Base-by-base conservation (phyloP, 1,284 basidiomycete species). In the Ustilago bromivora region DNA sequence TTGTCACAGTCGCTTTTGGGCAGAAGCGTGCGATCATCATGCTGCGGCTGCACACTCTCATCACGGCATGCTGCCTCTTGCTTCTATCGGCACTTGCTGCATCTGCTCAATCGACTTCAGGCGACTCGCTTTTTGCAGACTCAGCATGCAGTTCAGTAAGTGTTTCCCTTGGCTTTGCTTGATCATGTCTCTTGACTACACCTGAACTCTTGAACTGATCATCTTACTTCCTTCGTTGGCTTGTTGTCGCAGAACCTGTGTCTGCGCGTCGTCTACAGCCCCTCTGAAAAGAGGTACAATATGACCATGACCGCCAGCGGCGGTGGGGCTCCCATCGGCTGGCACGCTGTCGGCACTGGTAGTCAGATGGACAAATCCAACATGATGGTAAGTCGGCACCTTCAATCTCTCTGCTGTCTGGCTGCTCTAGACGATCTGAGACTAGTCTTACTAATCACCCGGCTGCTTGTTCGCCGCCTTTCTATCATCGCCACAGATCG, bases 401-500 rank as follows among this genome's bases (percentile, higher is more conserved):
- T 11, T n/a, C 8, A 28, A 28, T 3, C 23, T 28, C 41, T 32
- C 40, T 15, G 9, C 52, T 10, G 7, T 4, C n/a, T 19, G 19
- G 13, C n/a, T n/a, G 15, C n/a, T 17, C 3, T n/a, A n/a, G 5
- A 28, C 23, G 13, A 10, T 15, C n/a, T 13, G 2, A 6, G 32
- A 19, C 28, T 41, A 11, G 28, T 19, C 12, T 31, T 12, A 32
- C 34, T 17, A 11, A 12, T 31, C 10, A 36, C 34, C 41, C 12
- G 15, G 32, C 58, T n/a, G 34, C 23, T 36, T 19, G 36, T 46
- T 52, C 5, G 23, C 31, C 17, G 35, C 28, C n/a, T 35, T 19
- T 43, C 23, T 32, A 31, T 35, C 23, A 19, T 11, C 17, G 17
- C 15, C n/a, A n/a, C 65, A 80, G 78, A 90, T 92, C 53, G 89